phyloP scores from a whole-genome alignment of 2,329 filamentous ascomycete species.

The Aspergillus ochraceus region DNA sequence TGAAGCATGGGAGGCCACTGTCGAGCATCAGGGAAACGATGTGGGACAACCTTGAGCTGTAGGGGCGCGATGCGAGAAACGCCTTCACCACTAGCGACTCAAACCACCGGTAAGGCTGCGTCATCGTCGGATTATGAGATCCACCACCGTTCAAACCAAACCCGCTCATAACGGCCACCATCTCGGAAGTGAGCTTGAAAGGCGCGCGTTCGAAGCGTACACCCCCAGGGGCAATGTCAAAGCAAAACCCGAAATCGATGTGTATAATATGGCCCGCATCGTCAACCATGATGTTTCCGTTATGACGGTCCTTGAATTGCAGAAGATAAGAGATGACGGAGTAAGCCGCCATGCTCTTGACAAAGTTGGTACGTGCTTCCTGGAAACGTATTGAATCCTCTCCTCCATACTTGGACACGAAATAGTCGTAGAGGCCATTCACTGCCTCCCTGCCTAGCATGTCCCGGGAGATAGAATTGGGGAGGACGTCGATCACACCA shows the following conservation, averaged over 20 bases:
- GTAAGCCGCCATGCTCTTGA: constrained; percentile 99
- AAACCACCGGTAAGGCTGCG: constrained; percentile 92
- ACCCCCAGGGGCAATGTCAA: constrained; percentile 95
- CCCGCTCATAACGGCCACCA: constrained; percentile 99
- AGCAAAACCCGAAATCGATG: constrained; percentile 99
- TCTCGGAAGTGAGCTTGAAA: constrained; percentile 96
- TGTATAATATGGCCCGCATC: constrained; percentile 96
- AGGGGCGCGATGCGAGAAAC: constrained; percentile 82
- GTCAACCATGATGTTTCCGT: constrained; percentile 99
- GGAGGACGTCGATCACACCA: constrained; percentile 95
- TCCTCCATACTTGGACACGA: constrained; percentile 93
- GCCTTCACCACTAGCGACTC: constrained; percentile 95
- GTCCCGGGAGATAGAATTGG: constrained; percentile 96
- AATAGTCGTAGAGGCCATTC: constrained; percentile 98
- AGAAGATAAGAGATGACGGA: constrained; percentile 94
- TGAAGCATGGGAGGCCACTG: constrained; percentile 94
- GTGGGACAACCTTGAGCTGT: constrained; percentile 84
- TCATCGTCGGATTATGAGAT: constrained; percentile 56
- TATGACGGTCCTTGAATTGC: constrained; percentile 99
- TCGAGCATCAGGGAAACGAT: constrained; percentile 95
- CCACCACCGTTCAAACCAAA: constrained; percentile 32
- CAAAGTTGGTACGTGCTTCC: constrained; percentile 92
- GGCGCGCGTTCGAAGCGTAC: constrained; percentile 97
- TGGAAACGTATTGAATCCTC: constrained; percentile 95
- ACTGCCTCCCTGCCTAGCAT: constrained; percentile 98